Conservation (phyloP, 345 rosid species). For the Turnera subulata region DNA sequence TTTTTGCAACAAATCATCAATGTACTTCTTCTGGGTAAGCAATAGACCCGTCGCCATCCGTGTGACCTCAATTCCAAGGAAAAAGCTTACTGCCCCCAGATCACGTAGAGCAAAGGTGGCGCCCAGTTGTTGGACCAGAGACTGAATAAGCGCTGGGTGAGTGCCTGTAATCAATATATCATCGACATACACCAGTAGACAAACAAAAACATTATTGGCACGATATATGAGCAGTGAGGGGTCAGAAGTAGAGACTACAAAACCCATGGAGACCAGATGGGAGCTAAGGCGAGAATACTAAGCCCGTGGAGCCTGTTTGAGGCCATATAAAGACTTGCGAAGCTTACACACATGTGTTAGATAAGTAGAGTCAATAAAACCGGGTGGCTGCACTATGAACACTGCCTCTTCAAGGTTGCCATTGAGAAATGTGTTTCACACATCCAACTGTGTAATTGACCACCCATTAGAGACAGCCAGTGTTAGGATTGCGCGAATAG, state of each 20-base stretch:
- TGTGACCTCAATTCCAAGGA: too few relatives aligned
- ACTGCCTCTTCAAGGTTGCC: too few relatives aligned
- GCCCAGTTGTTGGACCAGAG: too few relatives aligned
- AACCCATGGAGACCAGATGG: neutral
- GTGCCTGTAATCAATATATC: neutral
- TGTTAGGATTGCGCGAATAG: neutral
- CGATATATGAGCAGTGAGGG: neutral
- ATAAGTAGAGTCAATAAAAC: too few relatives aligned
- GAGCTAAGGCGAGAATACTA: neutral
- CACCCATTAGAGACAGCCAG: neutral
- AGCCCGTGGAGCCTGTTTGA: neutral
- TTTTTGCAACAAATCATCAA: too few relatives aligned
- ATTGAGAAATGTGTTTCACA: neutral
- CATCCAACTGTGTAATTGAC: neutral
- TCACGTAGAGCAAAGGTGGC: too few relatives aligned
- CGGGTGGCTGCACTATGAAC: too few relatives aligned
- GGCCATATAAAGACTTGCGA: neutral
- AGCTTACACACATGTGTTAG: too few relatives aligned
- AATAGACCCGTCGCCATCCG: too few relatives aligned
- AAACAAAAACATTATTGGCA: neutral
- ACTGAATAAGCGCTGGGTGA: too few relatives aligned
- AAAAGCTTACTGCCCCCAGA: too few relatives aligned
- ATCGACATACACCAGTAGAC: slow-evolving; percentile 1
- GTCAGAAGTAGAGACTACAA: neutral
- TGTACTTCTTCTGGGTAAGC: too few relatives aligned